Conservation (phyloP, 164 flowering plant genomes). For the Houttuynia cordata region DNA sequence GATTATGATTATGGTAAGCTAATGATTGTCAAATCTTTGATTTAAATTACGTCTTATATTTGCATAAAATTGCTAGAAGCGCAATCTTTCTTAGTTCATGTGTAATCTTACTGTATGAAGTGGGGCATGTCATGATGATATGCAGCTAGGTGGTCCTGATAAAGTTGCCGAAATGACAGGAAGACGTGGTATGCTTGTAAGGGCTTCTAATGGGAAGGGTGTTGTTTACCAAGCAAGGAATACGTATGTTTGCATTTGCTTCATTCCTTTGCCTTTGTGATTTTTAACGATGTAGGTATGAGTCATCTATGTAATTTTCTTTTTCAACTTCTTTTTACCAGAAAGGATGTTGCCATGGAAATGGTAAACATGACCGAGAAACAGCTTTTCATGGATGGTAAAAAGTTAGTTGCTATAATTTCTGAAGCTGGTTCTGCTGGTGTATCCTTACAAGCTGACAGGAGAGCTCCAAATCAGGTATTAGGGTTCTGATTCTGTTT, state of each 20-base stretch:
- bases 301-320: background rate
- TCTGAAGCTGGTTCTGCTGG: conserved; percentile 99
- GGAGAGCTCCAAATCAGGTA: conserved; percentile 91
- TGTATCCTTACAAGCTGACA: conserved; percentile 95
- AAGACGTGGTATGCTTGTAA: conserved; percentile 93
- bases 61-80: background rate
- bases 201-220: conserved; percentile 84
- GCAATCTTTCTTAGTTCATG: background rate
- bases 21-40: no score
- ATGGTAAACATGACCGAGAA: conserved; percentile 99
- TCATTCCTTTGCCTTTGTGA: background rate
- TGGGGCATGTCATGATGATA: background rate
- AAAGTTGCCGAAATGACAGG: conserved; percentile 98
- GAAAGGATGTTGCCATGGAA: conserved; percentile 93
- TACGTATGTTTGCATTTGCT: conserved; percentile 52
- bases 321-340: conserved; percentile 11
- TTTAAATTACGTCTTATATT: background rate
- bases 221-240: conserved; percentile 91
- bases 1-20: no score
- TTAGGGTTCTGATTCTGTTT: background rate
- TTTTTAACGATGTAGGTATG: background rate
- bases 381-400: conserved; percentile 90
- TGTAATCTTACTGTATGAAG: background rate
- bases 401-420: conserved; percentile 82
- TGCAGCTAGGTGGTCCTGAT: conserved; percentile 97